phyloP scores from a whole-genome alignment of 2,329 filamentous ascomycete genomes.

The Aspergillus fructus region DNA sequence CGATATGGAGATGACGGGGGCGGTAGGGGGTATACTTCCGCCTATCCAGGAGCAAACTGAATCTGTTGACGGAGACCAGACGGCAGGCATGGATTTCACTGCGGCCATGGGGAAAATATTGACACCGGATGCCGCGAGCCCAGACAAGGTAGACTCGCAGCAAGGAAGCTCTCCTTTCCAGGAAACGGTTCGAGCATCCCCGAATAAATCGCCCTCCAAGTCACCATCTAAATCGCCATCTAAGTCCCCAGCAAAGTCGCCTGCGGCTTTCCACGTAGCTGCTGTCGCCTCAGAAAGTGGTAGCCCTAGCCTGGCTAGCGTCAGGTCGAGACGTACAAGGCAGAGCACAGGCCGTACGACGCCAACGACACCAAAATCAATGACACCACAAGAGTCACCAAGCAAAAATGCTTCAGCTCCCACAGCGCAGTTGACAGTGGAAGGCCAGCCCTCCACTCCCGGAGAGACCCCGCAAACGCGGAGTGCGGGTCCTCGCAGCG shows the following conservation, averaged over 20 bases:
- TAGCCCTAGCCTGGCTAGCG: slow-evolving; percentile 57
- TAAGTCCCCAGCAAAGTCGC: slow-evolving; percentile 16
- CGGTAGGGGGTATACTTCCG: slow-evolving; percentile 46
- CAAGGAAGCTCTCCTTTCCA: slow-evolving; percentile 49
- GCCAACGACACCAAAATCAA: slow-evolving; percentile 46
- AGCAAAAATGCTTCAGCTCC: slow-evolving; percentile 39
- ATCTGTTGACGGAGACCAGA: slow-evolving; percentile 43
- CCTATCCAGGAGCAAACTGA: slow-evolving; percentile 41
- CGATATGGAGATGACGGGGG: slow-evolving; percentile 62
- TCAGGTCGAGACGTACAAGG: slow-evolving; percentile 48
- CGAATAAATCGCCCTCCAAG: slow-evolving; percentile 29
- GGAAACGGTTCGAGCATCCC: slow-evolving; percentile 33
- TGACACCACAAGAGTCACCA: slow-evolving; percentile 39
- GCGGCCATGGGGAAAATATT: slow-evolving; percentile 64
- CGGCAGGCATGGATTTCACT: slow-evolving; percentile 68
- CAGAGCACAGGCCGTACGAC: slow-evolving; percentile 47
- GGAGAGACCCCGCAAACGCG: slow-evolving; percentile 52
- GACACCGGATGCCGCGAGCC: slow-evolving; percentile 38
- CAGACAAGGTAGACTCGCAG: slow-evolving; percentile 51
- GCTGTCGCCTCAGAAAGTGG: slow-evolving; percentile 49
- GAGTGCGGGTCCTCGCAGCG: slow-evolving; percentile 46
- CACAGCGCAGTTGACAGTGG: slow-evolving; percentile 45
- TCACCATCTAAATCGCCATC: slow-evolving; percentile 26
- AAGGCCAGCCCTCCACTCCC: slow-evolving; percentile 47
- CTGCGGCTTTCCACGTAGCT: slow-evolving; percentile 32